phyloP scores from a whole-genome alignment of 2,329 filamentous ascomycete genomes.

The Aspergillus ustus region DNA sequence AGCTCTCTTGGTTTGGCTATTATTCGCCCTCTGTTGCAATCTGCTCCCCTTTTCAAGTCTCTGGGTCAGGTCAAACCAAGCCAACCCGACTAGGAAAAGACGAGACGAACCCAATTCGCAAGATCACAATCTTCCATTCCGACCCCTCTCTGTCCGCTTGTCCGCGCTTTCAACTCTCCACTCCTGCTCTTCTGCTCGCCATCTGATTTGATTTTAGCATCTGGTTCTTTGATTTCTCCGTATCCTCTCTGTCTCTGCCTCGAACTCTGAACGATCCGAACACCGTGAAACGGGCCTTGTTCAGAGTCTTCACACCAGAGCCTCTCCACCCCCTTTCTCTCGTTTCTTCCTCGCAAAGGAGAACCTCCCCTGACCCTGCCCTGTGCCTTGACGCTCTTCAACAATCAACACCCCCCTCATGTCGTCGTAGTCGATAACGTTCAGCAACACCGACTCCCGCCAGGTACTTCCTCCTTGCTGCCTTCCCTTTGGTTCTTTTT shows the following conservation, averaged over 20 bases:
- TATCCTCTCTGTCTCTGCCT: not conserved
- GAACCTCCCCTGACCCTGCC: not conserved
- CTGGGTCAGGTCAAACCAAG: conserved; percentile 9
- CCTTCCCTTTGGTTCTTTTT: conserved; percentile 10
- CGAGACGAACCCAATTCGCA: conserved; percentile 4
- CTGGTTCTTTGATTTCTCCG: conserved; percentile 1
- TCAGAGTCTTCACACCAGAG: conserved; percentile 13
- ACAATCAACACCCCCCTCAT: conserved; percentile 24
- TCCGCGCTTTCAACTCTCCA: conserved; percentile 3
- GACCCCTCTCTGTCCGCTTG: conserved; percentile 17
- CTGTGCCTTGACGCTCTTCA: not conserved
- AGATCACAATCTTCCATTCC: conserved; percentile 13
- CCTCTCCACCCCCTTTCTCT: conserved; percentile 7
- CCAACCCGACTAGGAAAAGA: conserved; percentile 5
- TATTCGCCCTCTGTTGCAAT: not conserved
- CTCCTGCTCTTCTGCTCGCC: conserved; percentile 1
- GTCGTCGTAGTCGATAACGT: conserved; percentile 34
- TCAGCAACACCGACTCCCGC: conserved; percentile 34
- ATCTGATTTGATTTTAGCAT: conserved; percentile 1
- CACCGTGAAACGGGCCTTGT: not conserved
- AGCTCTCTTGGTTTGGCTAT: not conserved
- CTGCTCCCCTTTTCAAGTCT: not conserved
- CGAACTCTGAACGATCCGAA: conserved; percentile 1
- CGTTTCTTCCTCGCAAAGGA: not conserved
- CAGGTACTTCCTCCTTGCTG: conserved; percentile 28